A percentile compares a stretch with the other conserved stretches of the same genome.
Evolutionary conservation across 2,329 filamentous ascomycete species (phyloP).

Genomic region (Leptographium wingfieldii): DNA sequence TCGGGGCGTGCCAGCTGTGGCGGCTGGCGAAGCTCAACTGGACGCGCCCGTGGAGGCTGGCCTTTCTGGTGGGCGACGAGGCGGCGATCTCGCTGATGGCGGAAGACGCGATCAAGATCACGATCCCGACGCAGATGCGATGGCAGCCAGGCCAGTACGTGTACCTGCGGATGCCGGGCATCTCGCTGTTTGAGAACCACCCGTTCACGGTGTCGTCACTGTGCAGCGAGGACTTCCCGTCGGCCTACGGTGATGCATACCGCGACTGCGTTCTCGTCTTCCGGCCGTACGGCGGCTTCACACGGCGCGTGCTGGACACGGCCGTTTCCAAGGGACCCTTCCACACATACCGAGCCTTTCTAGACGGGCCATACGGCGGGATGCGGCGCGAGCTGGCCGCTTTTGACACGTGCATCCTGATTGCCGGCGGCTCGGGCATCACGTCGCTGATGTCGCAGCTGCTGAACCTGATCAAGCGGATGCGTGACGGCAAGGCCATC

Average conservation of each 20-base stretch:
- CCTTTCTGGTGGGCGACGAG: conserved; percentile 83
- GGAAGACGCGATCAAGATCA: conserved; percentile 91
- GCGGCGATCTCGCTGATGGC: conserved; percentile 80
- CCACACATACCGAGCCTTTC: conserved; percentile 81
- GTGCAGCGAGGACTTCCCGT: conserved; percentile 87
- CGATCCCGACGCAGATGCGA: conserved; percentile 80
- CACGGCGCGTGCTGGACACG: conserved; percentile 68
- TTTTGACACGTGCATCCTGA: conserved; percentile 86
- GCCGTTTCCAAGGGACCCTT: conserved; percentile 77
- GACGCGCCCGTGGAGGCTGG: conserved; percentile 65
- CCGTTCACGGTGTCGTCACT: conserved; percentile 91
- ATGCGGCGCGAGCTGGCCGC: conserved; percentile 83
- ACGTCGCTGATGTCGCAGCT: conserved; percentile 88
- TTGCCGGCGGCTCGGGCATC: conserved; percentile 89
- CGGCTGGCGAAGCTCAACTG: conserved; percentile 84
- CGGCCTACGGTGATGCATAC: conserved; percentile 77
- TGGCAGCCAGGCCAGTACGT: conserved; percentile 94
- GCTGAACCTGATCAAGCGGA: conserved; percentile 87
- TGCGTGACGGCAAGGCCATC: conserved; percentile 88
- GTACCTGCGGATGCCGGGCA: conserved; percentile 86
- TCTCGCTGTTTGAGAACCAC: conserved; percentile 83
- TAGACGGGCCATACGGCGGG: conserved; percentile 90
- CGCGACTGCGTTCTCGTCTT: conserved; percentile 86
- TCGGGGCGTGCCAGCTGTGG: conserved; percentile 59
- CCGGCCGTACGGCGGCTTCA: conserved; percentile 84